Percentiles rank a stretch among this genome's conserved stretches.
Conservation (phyloP, 2,329 filamentous ascomycete genomes). For the Calonectria pseudoreteaudii region DNA sequence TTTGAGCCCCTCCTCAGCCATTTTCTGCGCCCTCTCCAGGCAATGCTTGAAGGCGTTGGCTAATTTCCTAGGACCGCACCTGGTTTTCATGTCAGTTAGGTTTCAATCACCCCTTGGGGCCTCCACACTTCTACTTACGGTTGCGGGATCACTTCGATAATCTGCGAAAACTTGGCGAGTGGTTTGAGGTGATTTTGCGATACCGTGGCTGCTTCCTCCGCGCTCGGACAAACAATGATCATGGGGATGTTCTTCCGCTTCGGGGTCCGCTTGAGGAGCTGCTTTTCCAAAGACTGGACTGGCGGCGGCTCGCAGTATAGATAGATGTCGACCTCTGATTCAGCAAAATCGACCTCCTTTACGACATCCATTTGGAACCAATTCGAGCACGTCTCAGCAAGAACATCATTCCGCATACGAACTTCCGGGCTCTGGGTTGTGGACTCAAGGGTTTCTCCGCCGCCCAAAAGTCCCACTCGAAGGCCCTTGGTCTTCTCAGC, state of each 20-base stretch:
- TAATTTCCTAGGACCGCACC: conserved; percentile 45
- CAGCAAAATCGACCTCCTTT: conserved; percentile 20
- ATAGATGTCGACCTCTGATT: conserved; percentile 35
- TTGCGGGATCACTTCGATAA: conserved; percentile 47
- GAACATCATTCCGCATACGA: conserved; percentile 42
- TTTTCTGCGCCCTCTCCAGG: conserved; percentile 20
- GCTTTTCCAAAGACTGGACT: conserved; percentile 23
- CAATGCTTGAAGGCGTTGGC: conserved; percentile 44
- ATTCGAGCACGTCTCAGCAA: conserved; percentile 44
- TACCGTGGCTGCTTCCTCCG: conserved; percentile 45
- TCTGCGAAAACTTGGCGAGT: conserved; percentile 37
- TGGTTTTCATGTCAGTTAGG: neutral
- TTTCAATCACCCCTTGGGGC: neutral
- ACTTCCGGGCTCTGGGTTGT: conserved; percentile 25
- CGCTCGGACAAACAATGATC: conserved; percentile 45
- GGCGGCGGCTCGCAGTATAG: conserved; percentile 45
- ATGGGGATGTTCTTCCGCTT: conserved; percentile 33
- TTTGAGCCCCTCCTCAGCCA: neutral
- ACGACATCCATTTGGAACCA: conserved; percentile 51
- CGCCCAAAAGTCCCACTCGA: conserved; percentile 36
- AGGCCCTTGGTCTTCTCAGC: conserved; percentile 26
- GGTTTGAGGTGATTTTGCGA: conserved; percentile 35
- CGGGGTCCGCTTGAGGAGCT: conserved; percentile 11
- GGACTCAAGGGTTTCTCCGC: conserved; percentile 7
- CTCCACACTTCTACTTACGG: conserved; percentile 38